A percentile compares a stretch with the other conserved stretches of the same genome.
phyloP scores from a whole-genome alignment of 1,284 basidiomycete genomes.

The Dichomitus squalens region DNA sequence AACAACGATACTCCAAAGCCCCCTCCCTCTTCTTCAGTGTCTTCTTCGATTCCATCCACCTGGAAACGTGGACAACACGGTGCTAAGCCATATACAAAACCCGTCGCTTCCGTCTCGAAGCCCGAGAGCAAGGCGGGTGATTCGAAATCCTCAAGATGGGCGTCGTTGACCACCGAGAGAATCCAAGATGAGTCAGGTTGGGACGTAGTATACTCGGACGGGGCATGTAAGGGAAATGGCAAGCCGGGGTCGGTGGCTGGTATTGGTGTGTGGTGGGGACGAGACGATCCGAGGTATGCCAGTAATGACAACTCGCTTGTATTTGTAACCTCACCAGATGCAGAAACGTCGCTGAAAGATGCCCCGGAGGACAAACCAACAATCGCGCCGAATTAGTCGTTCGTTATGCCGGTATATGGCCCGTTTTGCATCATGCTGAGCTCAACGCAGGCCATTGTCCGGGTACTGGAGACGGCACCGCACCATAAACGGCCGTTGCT shows the following conservation, averaged over 20 bases:
- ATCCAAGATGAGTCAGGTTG: conserved; percentile 31
- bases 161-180: conserved; percentile 11
- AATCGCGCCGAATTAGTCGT: conserved; percentile 87
- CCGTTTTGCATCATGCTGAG: background rate
- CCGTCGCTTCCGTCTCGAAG: background rate
- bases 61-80: background rate
- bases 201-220: conserved; percentile 76
- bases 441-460: conserved; percentile 65
- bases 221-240: conserved; percentile 81
- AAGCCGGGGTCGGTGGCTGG: conserved; percentile 60
- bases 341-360: conserved; percentile 78
- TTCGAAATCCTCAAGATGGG: conserved; percentile 13
- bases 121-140: background rate
- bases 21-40: background rate
- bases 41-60: background rate
- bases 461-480: conserved; percentile 69
- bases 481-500: conserved; percentile 52
- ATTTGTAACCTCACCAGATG: background rate
- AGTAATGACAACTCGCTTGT: background rate
- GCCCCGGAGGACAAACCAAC: conserved; percentile 85
- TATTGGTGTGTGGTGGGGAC: conserved; percentile 79
- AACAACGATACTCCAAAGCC: background rate
- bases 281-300: conserved; percentile 56
- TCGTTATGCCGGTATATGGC: conserved; percentile 25
- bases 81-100: conserved; percentile 10